phyloP scores from a whole-genome alignment of 2,329 filamentous ascomycete species.

The Orbilia quercus region DNA sequence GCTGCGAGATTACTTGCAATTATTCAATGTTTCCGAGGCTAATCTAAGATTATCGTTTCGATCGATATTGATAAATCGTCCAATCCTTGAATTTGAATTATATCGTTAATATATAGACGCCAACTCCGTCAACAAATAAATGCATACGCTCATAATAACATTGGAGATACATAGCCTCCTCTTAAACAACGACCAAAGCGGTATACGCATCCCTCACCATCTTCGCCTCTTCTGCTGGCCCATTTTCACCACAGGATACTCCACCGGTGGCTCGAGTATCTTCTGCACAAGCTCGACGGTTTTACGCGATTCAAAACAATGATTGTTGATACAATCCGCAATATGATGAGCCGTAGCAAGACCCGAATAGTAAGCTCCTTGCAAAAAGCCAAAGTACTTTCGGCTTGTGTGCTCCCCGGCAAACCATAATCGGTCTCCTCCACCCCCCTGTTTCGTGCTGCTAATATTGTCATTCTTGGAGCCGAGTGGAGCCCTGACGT shows the following conservation, averaged over 20 bases:
- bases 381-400: slow-evolving; percentile 59
- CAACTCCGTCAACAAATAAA: not conserved
- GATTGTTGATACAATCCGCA: slow-evolving; percentile 55
- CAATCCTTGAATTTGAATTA: no score
- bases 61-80: no score
- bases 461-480: slow-evolving; percentile 11
- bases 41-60: no score
- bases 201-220: slow-evolving; percentile 17
- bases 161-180: no score
- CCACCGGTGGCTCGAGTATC: slow-evolving; percentile 17
- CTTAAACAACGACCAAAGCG: no score
- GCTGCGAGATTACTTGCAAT: no score
- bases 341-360: slow-evolving; percentile 45
- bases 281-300: slow-evolving; percentile 51
- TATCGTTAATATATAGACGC: no score
- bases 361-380: slow-evolving; percentile 57
- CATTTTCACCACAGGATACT: slow-evolving; percentile 15
- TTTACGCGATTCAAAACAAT: slow-evolving; percentile 40
- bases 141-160: not conserved
- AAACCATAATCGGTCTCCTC: slow-evolving; percentile 56
- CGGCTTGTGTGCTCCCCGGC: slow-evolving; percentile 57
- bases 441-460: slow-evolving; percentile 24
- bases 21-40: no score
- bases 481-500: slow-evolving; percentile 51
- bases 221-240: slow-evolving; percentile 7